These are phyloP conservation scores for Thraustotheca clavata DNA, from an alignment of 352 stramenopile species.

Conservation along the genomic window DNA sequence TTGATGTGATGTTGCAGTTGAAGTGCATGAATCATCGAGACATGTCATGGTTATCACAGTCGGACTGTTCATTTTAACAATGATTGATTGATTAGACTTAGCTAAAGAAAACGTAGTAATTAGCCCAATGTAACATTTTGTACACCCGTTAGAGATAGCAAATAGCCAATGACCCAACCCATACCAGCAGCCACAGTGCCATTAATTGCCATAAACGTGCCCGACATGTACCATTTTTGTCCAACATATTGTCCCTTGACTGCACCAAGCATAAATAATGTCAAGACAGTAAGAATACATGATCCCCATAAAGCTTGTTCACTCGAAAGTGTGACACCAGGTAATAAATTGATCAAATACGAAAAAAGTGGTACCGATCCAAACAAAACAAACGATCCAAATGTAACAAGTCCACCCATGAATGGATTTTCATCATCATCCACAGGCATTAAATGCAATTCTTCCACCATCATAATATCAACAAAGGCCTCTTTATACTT, in stretches of 20 bases:
- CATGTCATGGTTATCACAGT: constrained; percentile 60
- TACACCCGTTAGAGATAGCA: constrained; percentile 73
- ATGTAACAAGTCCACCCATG: constrained; percentile 81
- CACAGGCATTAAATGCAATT: constrained; percentile 92
- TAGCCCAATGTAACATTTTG: constrained; percentile 30
- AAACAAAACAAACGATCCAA: constrained; percentile 86
- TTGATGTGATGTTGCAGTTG: no score
- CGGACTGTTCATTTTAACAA: constrained; percentile 24
- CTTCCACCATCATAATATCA: constrained; percentile 96
- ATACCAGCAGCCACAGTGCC: constrained; percentile 58
- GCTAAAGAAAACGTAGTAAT: background rate
- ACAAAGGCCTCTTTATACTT: constrained; percentile 98
- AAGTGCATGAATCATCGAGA: constrained; percentile 29
- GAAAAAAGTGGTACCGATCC: constrained; percentile 89
- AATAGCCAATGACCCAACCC: constrained; percentile 75
- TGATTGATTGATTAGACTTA: background rate
- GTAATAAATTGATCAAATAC: constrained; percentile 86
- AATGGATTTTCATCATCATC: constrained; percentile 87
- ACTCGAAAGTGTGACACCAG: constrained; percentile 44
- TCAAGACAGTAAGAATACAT: constrained; percentile 90
- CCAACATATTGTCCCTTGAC: constrained; percentile 85
- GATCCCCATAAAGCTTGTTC: constrained; percentile 84
- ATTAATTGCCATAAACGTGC: constrained; percentile 69
- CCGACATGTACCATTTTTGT: constrained; percentile 60
- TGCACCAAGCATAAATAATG: constrained; percentile 90